Evolutionary conservation across 1,139 yeast species (phyloP), one percentile per base, ranked within the genome.

Genomic region (Suhomyces bolitotheri): DNA sequence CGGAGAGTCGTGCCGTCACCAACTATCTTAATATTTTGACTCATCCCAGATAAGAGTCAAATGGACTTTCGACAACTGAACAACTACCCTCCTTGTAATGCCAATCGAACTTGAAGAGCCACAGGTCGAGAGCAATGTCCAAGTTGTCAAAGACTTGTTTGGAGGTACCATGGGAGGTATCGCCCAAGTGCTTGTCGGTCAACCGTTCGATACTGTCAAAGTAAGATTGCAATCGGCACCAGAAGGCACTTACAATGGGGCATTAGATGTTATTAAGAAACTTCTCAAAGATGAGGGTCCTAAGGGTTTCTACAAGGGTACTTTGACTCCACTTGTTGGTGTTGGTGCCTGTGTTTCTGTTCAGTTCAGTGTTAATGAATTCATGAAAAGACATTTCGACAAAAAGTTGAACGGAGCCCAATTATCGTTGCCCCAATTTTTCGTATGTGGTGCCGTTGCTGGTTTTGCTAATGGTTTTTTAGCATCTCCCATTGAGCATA

Each of bases 131-230:
- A 62, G 65, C 40, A 64, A 70, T 50, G 48, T 55, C 32, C 79
- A 89, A 49, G 92, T 88, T 2, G 53, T 72, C 21, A 89, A 88
- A 54, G 97, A 90, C 58, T 74, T 90, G 34, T 67, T 85, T 43
- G 95, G 95, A 5, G 97, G 97, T 8, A 89, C 96, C 22, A 73
- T 86, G 54, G 97, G 97, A 42, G 97, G 97, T 40, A 78, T 90
- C 29, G 89, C 96, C 11, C 97, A 90, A 63, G 97, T 90, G 10
- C 67, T 90, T 30, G 87, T 84, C n/a, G 97, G 97, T 21, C 97
- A 90, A 61, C 97, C 97, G 9, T 90, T 90, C 53, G 97, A 90
- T 58, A 87, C 96, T 8, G 87, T 94, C 30, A 90, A 89, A 60
- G 97, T 90, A 24, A 75, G 97, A 45, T 70, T 90, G 31, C 97